Evolutionary conservation across 148 eudicot species (phyloP), one percentile per base, ranked within the genome.

Genomic region (Limonium bicolor): DNA sequence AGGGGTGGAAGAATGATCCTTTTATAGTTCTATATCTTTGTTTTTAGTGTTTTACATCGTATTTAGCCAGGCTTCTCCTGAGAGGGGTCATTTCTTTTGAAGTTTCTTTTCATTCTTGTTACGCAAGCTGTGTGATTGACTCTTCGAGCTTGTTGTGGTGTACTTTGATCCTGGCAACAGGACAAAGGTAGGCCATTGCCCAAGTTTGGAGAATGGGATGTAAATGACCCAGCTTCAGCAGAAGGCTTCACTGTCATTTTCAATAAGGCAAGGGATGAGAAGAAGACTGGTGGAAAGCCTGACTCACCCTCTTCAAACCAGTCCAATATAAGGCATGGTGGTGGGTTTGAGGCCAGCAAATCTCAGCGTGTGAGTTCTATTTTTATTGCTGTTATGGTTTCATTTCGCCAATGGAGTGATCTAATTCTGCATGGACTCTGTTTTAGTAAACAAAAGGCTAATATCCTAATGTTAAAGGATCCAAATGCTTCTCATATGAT

Each of bases 141-240:
- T n/a, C n/a, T n/a, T n/a, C n/a, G n/a, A n/a, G n/a, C n/a, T n/a
- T n/a, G n/a, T n/a, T n/a, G n/a, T n/a, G n/a, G n/a, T n/a, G n/a
- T n/a, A n/a, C n/a, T n/a, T n/a, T n/a, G n/a, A n/a, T n/a, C n/a
- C n/a, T n/a, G n/a, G n/a, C n/a, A n/a, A 14, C 66, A 79, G 82
- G 87, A 74, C 54, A 79, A 79, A 65, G 87, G 87, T 55, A 63
- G 61, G 60, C 78, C 87, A 17, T 62, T 79, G 67, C 87, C 87
- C 44, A 79, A 79, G 68, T 79, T 79, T 68, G 87, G 87, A 44
- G 87, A 79, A 51, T 79, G 87, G 87, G 87, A 79, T 36, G 87
- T 79, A n/a, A 78, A 82, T 66, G 86, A 82, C 27, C 87, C 87
- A 41, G 78, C 87, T 60, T 79, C 87, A 51, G 88, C 88, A 37